phyloP scores from a whole-genome alignment of 208 protist genomes.

The Leishmania arabica region DNA sequence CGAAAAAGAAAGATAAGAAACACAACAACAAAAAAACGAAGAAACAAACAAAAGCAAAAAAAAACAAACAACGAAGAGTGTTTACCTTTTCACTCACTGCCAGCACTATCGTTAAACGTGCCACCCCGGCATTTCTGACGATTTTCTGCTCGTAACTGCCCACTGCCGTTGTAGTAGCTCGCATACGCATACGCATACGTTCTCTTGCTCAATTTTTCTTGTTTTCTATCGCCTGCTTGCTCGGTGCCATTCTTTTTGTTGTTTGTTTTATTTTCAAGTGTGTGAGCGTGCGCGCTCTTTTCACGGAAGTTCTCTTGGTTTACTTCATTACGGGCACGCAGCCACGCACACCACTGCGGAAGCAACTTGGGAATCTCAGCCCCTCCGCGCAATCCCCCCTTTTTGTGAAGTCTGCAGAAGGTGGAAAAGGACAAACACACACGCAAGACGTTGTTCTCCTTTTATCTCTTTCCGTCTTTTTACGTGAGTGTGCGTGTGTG shows the following conservation, averaged over 20 bases:
- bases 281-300: background rate
- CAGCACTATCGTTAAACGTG: background rate
- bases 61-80: background rate
- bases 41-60: background rate
- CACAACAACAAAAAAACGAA: background rate
- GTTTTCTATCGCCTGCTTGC: slow-evolving; percentile 7
- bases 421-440: background rate
- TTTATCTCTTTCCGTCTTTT: background rate
- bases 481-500: slow-evolving; percentile 4
- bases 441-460: background rate
- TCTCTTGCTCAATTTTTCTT: background rate
- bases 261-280: background rate
- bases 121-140: background rate
- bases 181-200: background rate
- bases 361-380: background rate
- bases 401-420: background rate
- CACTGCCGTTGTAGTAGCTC: background rate
- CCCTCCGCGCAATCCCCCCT: background rate
- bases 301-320: background rate
- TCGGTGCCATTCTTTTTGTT: background rate
- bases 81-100: background rate
- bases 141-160: background rate
- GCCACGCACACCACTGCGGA: background rate
- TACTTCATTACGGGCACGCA: background rate
- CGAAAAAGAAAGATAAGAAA: background rate